Percentiles rank a stretch among this genome's conserved stretches.
These are phyloP conservation scores for Schwanniomyces pseudopolymorphus DNA, from an alignment of 805 yeast genomes.

Conservation along the genomic window DNA sequence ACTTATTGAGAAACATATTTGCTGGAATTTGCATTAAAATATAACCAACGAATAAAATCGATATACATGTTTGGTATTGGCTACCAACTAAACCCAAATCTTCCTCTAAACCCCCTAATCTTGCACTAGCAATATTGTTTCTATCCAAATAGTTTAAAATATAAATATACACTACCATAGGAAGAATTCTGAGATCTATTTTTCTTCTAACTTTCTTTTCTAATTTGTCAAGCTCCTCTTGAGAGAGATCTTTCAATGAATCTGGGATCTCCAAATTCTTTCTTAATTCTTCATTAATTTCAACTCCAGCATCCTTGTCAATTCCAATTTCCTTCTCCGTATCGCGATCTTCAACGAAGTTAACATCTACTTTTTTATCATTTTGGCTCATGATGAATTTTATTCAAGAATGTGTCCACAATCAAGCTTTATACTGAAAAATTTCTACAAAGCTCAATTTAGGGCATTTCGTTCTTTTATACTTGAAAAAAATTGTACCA, in stretches of 20 bases:
- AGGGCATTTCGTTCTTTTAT: background rate
- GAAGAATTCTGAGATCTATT: constrained; percentile 49
- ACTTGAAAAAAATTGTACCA: background rate
- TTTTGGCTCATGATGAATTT: background rate
- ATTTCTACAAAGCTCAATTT: no score
- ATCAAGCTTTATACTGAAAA: no score
- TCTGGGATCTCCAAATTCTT: constrained; percentile 23
- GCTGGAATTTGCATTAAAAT: constrained; percentile 50
- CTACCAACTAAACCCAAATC: constrained; percentile 42
- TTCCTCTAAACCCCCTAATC: constrained; percentile 48
- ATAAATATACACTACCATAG: constrained; percentile 50
- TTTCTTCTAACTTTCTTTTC: constrained; percentile 46
- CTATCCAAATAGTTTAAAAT: constrained; percentile 54
- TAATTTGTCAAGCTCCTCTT: constrained; percentile 44
- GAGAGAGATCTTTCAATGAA: constrained; percentile 26
- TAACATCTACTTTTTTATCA: background rate
- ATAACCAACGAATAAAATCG: constrained; percentile 52
- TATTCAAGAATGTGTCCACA: no score
- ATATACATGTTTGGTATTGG: constrained; percentile 50
- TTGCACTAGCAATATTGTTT: constrained; percentile 54
- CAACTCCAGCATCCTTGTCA: background rate
- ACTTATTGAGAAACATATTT: constrained; percentile 44
- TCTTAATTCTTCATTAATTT: constrained; percentile 5
- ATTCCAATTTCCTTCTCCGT: background rate
- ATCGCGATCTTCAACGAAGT: background rate